Conservation (phyloP, 257 asterid genomes). For the Solanum peruvianum region DNA sequence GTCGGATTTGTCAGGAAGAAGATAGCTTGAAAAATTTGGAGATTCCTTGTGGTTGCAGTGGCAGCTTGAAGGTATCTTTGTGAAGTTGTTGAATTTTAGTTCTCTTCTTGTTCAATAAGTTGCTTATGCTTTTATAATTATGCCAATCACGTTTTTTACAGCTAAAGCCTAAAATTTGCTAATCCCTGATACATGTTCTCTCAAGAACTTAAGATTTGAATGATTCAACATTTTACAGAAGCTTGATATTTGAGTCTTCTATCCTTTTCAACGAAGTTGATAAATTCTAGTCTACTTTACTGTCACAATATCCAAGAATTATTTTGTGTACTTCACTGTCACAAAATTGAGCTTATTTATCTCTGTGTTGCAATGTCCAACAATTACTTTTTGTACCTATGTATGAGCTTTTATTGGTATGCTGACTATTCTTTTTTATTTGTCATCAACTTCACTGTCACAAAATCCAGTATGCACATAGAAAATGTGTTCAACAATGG, state of each 20-base stretch:
- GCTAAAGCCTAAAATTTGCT: not conserved
- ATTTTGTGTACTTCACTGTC: not conserved
- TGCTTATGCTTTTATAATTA: not conserved
- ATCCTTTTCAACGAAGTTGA: not conserved
- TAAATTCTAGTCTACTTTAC: not conserved
- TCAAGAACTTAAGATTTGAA: not conserved
- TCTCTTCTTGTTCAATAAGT: not conserved
- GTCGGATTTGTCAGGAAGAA: slow-evolving; percentile 50
- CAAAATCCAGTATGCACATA: slow-evolving; percentile 29
- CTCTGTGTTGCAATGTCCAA: not conserved
- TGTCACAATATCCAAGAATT: not conserved
- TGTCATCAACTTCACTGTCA: not conserved
- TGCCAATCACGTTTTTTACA: not conserved
- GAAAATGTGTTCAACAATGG: slow-evolving; percentile 44
- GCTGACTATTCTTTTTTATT: not conserved
- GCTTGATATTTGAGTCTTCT: not conserved
- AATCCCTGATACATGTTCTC: not conserved
- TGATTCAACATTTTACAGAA: not conserved
- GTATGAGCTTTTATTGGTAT: not conserved
- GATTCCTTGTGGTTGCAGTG: slow-evolving; percentile 35
- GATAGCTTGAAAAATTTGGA: slow-evolving; percentile 27
- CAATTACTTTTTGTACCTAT: not conserved
- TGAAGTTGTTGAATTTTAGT: not conserved
- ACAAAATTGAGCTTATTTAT: not conserved
- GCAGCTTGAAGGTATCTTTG: slow-evolving; percentile 34